Conservation (phyloP, 495 filamentous ascomycete genomes). For the Aspergillus carlsbadensis region DNA sequence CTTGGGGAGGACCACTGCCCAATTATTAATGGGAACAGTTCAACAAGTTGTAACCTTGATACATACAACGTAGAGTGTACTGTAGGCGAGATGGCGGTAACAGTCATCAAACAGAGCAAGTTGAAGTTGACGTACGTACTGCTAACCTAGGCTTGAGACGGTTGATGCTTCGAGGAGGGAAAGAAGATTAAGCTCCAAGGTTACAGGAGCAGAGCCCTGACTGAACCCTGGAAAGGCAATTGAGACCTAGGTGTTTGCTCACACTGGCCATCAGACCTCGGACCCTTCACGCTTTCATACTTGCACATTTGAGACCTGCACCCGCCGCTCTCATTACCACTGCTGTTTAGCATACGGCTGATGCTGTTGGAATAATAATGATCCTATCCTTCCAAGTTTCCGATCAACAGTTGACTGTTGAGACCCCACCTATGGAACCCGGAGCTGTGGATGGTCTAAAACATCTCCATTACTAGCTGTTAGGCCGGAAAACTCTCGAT, state of each 20-base stretch:
- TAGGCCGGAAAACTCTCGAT: not conserved
- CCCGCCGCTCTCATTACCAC: no score
- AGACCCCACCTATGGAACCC: slow-evolving; percentile 17
- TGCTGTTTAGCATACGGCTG: no score
- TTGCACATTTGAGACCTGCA: no score
- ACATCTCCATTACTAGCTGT: slow-evolving; percentile 11
- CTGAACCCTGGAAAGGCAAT: not conserved
- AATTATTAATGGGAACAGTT: slow-evolving; percentile 17
- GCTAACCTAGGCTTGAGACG: not conserved
- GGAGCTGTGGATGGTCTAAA: slow-evolving; percentile 28
- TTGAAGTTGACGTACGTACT: no score
- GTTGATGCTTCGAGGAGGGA: not conserved
- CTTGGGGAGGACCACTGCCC: slow-evolving; percentile 17
- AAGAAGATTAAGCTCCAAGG: not conserved
- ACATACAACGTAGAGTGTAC: no score
- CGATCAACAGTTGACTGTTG: not conserved
- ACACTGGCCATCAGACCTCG: no score
- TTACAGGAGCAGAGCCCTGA: not conserved
- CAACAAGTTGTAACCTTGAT: slow-evolving; percentile 10
- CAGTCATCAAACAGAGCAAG: not conserved
- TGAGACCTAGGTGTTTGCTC: not conserved
- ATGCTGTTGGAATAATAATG: no score
- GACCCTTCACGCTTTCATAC: no score
- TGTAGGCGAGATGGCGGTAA: slow-evolving; percentile 12
- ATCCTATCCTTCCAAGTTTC: no score